A percentile compares a stretch with the other conserved stretches of the same genome.
phyloP scores from a whole-genome alignment of 305 asterid genomes.

The Plantago lanceolata region DNA sequence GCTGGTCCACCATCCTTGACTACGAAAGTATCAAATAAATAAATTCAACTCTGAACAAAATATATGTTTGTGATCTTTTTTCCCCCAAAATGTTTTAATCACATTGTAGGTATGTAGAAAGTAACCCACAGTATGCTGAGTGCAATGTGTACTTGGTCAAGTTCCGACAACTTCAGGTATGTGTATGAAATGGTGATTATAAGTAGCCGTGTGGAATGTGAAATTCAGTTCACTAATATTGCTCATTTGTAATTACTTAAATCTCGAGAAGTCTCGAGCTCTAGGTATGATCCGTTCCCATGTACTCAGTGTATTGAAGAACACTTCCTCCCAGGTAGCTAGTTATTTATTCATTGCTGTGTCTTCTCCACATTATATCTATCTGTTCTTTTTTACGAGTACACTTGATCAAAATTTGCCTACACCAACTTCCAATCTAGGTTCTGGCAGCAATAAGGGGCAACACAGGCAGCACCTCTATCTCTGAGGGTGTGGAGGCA shows the following conservation, averaged over 20 bases:
- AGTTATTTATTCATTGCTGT: conserved; percentile 13
- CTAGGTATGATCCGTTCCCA: conserved; percentile 92
- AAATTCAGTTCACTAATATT: conserved; percentile 6
- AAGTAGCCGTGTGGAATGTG: conserved; percentile 11
- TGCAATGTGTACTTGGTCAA: conserved; percentile 95
- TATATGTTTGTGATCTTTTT: conserved; percentile 9
- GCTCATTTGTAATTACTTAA: conserved; percentile 15
- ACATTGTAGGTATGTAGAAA: conserved; percentile 76
- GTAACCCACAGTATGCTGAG: conserved; percentile 97
- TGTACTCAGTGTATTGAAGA: conserved; percentile 76
- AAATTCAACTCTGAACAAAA: conserved; percentile 1
- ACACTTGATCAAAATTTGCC: conserved; percentile 20
- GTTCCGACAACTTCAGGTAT: conserved; percentile 98
- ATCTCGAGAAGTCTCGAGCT: conserved; percentile 78
- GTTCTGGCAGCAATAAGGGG: conserved; percentile 77
- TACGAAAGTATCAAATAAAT: conserved; percentile 13
- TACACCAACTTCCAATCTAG: conserved; percentile 34
- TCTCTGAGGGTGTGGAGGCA: conserved; percentile 94
- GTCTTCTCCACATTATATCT: conserved; percentile 16
- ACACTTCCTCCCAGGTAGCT: conserved; percentile 85
- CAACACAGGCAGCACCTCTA: conserved; percentile 66
- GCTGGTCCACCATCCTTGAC: conserved; percentile 8
- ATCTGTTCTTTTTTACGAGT: conserved; percentile 18
- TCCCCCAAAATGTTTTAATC: conserved; percentile 13
- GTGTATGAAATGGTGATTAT: conserved; percentile 15